These are phyloP conservation scores for Aspergillus flavus DNA, from an alignment of 2,329 filamentous ascomycete genomes.

Conservation along the genomic window DNA sequence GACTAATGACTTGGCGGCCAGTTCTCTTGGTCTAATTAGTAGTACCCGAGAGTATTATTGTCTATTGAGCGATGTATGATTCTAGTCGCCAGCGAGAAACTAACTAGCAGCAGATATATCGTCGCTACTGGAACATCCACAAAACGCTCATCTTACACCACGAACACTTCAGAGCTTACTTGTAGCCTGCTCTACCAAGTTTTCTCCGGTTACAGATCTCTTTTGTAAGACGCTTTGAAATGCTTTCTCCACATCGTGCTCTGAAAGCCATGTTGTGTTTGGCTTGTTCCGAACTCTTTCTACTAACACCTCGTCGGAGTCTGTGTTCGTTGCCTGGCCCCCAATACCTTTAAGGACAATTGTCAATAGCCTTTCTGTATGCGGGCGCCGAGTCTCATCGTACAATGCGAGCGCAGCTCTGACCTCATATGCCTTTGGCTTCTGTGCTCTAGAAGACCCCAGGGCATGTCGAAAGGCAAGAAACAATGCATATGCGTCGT, in stretches of 20 bases:
- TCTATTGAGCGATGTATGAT: background rate
- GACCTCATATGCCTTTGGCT: slow-evolving; percentile 17
- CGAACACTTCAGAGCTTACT: background rate
- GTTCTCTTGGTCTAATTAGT: background rate
- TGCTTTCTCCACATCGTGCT: slow-evolving; percentile 49
- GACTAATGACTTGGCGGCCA: background rate
- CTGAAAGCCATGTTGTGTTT: slow-evolving; percentile 49
- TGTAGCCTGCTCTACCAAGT: background rate
- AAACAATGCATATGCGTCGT: slow-evolving; percentile 45
- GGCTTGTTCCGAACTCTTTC: slow-evolving; percentile 38
- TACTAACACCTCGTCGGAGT: slow-evolving; percentile 44
- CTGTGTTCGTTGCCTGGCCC: slow-evolving; percentile 9
- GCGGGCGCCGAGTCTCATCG: slow-evolving; percentile 46
- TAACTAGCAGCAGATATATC: background rate
- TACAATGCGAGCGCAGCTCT: slow-evolving; percentile 42
- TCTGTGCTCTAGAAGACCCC: slow-evolving; percentile 17
- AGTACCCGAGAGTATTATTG: background rate
- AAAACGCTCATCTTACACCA: too few relatives aligned
- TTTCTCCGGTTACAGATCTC: background rate
- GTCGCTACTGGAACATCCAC: background rate
- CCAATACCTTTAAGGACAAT: slow-evolving; percentile 33
- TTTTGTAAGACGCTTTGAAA: slow-evolving; percentile 27
- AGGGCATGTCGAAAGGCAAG: slow-evolving; percentile 44
- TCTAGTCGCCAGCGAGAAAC: background rate
- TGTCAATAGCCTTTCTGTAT: slow-evolving; percentile 42